A percentile compares a stretch with the other conserved stretches of the same genome.
Conservation (phyloP, 208 protist species). For the Trypanosoma mega region DNA sequence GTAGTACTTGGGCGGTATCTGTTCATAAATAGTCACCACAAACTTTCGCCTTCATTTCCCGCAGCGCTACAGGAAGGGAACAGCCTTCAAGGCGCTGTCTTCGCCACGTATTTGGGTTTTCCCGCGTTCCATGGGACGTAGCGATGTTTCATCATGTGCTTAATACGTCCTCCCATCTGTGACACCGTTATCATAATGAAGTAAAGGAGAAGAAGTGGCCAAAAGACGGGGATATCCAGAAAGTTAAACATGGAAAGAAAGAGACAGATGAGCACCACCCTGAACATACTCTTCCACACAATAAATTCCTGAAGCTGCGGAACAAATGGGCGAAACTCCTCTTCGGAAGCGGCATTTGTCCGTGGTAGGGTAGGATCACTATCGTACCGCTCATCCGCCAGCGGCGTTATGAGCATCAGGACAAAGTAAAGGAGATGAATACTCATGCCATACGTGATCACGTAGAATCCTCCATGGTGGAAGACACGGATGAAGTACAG, state of each 20-base stretch:
- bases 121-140: slow-evolving; percentile 91
- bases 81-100: slow-evolving; percentile 23
- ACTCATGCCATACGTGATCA: slow-evolving; percentile 95
- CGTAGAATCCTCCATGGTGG: slow-evolving; percentile 90
- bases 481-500: slow-evolving; percentile 79
- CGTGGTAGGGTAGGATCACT: slow-evolving; percentile 60
- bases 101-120: slow-evolving; percentile 86
- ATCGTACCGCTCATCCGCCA: slow-evolving; percentile 74
- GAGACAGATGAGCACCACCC: slow-evolving; percentile 83
- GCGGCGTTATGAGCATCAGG: slow-evolving; percentile 95
- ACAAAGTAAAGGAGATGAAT: slow-evolving; percentile 97
- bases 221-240: slow-evolving; percentile 97
- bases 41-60: too few species aligned
- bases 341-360: slow-evolving; percentile 30
- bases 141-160: slow-evolving; percentile 97
- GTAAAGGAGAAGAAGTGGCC: slow-evolving; percentile 98
- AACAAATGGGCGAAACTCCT: slow-evolving; percentile 95
- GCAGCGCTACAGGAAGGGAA: neutral
- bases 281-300: slow-evolving; percentile 93
- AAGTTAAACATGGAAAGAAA: slow-evolving; percentile 92
- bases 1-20: too few species aligned
- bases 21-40: too few species aligned
- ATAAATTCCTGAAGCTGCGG: slow-evolving; percentile 96
- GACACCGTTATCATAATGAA: slow-evolving; percentile 93
- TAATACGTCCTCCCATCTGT: slow-evolving; percentile 95